Base-by-base conservation (phyloP, 192 early-diverging fungal species). In the Allomyces macrogynus region DNA sequence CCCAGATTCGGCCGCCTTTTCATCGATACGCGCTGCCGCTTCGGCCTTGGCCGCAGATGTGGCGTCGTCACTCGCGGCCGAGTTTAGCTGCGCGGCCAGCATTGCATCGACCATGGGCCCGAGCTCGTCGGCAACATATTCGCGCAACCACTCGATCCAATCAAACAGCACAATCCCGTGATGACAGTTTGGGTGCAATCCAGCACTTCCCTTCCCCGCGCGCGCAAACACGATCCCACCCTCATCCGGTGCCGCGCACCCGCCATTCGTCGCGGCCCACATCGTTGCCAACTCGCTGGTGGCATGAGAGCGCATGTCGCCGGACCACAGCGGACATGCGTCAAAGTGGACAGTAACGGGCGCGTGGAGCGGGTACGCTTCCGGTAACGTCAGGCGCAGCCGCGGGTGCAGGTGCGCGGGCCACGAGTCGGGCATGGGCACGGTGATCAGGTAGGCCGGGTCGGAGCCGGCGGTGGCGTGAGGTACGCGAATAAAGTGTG, bases 81-180 rank as follows among this genome's bases (percentile, higher is more conserved):
- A 23, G 20, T 63, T 23, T n/a, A 10, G 24, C 26, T 25, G 24
- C 11, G 20, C 27, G 43, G 26, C 40, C 14, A 16, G 14, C 43
- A 43, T 44, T 3, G 23, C 64, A 9, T 10, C 26, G 44, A 40
- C 26, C 14, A 32, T 27, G 32, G 26, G 32, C 43, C 18, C 32
- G 11, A 44, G 23, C 1, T 40, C 23, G 18, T 40, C 43, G 23
- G 23, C 43, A 23, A 64, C 12, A 20, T 43, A 64, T 9, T 64
- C 64, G 32, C 20, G n/a, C 23, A 40, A 4, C 64, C 64, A 64
- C 43, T 64, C 64, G 16, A 64, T 22, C 64, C 64, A 64, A 22
- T 64, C 64, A 22, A 64, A 64, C 11, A 64, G 23, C 43, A 64
- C 64, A 2, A 64, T 40, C 32, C 32, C 32, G 32, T 40, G 32